Evolutionary conservation across 371 early-diverging fungal species (phyloP), one percentile per base, ranked within the genome.

Genomic region (Dichotomocladium elegans): DNA sequence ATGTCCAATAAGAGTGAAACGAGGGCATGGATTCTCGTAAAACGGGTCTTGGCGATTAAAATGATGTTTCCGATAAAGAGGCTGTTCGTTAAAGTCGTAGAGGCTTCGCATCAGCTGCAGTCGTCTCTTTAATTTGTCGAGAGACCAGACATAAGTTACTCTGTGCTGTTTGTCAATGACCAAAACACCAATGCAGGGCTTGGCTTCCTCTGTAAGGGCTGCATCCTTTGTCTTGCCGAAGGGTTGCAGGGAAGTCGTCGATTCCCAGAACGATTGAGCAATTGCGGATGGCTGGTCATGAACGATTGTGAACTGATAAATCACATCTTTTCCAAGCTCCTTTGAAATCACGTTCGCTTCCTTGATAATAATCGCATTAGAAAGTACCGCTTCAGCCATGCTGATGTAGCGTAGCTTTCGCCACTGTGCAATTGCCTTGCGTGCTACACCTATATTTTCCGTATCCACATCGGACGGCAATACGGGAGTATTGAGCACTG

Each of bases 311-410:
- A 93, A 87, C 61, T 93, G 92, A 61, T 90, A 94, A 4, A 87
- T 66, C 3, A 89, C 88, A 30, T 87, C 68, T 51, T 89, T 90
- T 3, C 74, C 77, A 10, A 92, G 70, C 57, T 94, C 91, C 40
- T 82, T 79, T 50, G 89, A 82, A 22, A 92, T 90, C 11, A 92
- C 80, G 55, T 93, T 95, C 48, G 93, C 94, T 53, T 93, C 91
- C 63, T 93, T 93, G 34, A 95, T 56, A 52, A 87, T 57, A 3
- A 86, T 80, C 0, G 88, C 89, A 41, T 86, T 79, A 9, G 80
- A 82, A 30, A 88, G 61, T 17, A 92, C 79, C 11, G 70, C n/a
- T n/a, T n/a, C n/a, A n/a, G n/a, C n/a, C n/a, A n/a, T n/a, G n/a
- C n/a, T n/a, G n/a, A n/a, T 85, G 52, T 76, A 74, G 29, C 82